phyloP scores from a whole-genome alignment of 1,284 basidiomycete genomes.

The Xanthoconium separans region DNA sequence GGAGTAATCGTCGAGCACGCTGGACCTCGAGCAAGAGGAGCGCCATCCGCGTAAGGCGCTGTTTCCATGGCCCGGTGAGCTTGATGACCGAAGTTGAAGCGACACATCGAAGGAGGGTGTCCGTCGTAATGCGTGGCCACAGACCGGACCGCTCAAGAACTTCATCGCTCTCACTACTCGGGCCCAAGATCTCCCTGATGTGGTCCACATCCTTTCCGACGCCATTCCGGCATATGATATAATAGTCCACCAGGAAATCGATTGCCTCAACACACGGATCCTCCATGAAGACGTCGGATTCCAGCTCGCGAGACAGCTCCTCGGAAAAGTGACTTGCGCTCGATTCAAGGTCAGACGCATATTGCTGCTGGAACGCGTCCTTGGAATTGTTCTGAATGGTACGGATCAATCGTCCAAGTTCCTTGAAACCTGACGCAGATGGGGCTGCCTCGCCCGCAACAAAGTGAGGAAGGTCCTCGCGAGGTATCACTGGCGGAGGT shows the following conservation, averaged over 20 bases:
- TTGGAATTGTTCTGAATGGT: neutral
- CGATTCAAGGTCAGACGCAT: neutral
- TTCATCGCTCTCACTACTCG: neutral
- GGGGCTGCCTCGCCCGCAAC: neutral
- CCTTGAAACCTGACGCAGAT: neutral
- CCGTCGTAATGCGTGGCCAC: conserved; percentile 29
- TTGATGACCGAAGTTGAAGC: conserved; percentile 9
- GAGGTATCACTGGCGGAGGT: neutral
- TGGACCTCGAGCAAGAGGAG: conserved; percentile 32
- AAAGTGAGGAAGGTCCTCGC: neutral
- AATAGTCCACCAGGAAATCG: neutral
- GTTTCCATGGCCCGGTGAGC: conserved; percentile 26
- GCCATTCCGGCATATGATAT: neutral
- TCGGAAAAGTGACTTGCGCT: neutral
- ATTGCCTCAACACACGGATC: neutral
- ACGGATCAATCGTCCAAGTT: neutral
- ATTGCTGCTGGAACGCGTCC: neutral
- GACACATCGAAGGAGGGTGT: conserved; percentile 24
- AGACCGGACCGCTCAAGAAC: neutral
- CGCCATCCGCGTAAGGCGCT: conserved; percentile 28
- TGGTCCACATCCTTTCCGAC: neutral
- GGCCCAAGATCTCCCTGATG: neutral
- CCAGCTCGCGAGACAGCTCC: neutral
- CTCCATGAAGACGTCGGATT: neutral
- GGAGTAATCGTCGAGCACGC: too few relatives aligned